These are phyloP conservation scores for Acer negundo DNA, from an alignment of 345 rosid species.

Conservation along the genomic window DNA sequence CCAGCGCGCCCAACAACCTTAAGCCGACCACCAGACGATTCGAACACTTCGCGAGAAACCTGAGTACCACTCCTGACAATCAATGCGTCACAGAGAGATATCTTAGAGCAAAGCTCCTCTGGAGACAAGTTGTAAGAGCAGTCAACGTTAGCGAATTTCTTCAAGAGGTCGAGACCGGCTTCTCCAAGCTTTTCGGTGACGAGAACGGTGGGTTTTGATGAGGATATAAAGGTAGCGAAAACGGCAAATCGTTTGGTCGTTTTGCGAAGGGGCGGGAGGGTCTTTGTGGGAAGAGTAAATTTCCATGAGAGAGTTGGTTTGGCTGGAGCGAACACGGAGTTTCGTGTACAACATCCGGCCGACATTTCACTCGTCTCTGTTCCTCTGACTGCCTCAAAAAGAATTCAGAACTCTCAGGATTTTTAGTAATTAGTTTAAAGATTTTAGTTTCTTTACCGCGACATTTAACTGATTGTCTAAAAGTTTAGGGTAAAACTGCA, in stretches of 20 bases:
- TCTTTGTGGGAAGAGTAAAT: conserved; percentile 11
- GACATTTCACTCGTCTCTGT: conserved; percentile 12
- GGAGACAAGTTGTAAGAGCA: conserved; percentile 41
- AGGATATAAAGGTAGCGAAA: conserved; percentile 19
- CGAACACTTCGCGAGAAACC: conserved; percentile 47
- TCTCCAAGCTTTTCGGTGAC: conserved; percentile 46
- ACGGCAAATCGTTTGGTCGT: conserved; percentile 15
- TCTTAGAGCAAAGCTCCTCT: conserved; percentile 42
- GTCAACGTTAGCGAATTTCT: conserved; percentile 42
- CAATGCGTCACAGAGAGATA: conserved; percentile 44
- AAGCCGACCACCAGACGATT: conserved; percentile 40
- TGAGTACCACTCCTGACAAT: conserved; percentile 47
- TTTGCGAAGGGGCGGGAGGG: conserved; percentile 6
- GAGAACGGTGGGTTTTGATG: conserved; percentile 31
- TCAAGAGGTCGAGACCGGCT: conserved; percentile 38
- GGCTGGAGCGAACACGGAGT: not conserved
- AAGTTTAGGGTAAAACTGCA: too few relatives aligned
- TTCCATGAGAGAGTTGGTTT: conserved; percentile 10
- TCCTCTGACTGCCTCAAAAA: not conserved
- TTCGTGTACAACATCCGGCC: conserved; percentile 7
- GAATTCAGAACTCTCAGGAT: too few relatives aligned
- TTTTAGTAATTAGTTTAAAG: too few relatives aligned
- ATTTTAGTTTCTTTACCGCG: too few relatives aligned
- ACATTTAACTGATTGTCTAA: too few relatives aligned
- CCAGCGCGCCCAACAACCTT: conserved; percentile 54